These are phyloP conservation scores for Mucor lusitanicus DNA, from an alignment of 371 early-diverging fungal genomes.

Conservation along the genomic window DNA sequence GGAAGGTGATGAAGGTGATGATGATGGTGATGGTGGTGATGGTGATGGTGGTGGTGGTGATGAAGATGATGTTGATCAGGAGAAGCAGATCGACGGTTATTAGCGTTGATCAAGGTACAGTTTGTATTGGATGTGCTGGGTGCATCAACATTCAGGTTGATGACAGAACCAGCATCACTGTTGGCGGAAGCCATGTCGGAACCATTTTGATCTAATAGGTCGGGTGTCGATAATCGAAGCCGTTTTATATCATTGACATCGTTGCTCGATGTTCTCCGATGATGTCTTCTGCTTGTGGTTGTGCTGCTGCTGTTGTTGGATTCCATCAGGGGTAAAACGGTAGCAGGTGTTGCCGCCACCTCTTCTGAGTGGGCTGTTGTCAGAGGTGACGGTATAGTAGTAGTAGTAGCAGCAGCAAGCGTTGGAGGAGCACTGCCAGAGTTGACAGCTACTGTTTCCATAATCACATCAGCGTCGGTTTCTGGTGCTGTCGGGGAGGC, in stretches of 20 bases:
- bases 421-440: not conserved
- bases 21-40: not conserved
- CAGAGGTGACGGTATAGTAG: constrained; percentile 3
- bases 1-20: constrained; percentile 11
- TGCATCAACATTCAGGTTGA: not conserved
- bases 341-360: not conserved
- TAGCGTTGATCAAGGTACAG: not conserved
- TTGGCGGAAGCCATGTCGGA: not conserved
- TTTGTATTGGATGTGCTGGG: not conserved
- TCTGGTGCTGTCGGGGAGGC: not conserved
- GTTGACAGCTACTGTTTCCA: not conserved
- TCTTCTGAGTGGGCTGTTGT: not conserved
- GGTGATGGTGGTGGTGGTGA: constrained; percentile 10
- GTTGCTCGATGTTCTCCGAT: constrained; percentile 53
- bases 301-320: constrained; percentile 12
- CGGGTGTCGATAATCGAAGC: constrained; percentile 35
- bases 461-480: not conserved
- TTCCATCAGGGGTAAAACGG: not conserved
- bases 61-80: constrained; percentile 33
- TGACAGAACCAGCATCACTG: not conserved
- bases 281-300: constrained; percentile 36
- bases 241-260: constrained; percentile 51
- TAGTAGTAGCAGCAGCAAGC: too few relatives aligned
- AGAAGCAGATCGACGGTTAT: constrained; percentile 32
- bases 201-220: not conserved